These are phyloP conservation scores for Endoconidiophora laricicola DNA, from an alignment of 2,329 filamentous ascomycete genomes.

Conservation along the genomic window DNA sequence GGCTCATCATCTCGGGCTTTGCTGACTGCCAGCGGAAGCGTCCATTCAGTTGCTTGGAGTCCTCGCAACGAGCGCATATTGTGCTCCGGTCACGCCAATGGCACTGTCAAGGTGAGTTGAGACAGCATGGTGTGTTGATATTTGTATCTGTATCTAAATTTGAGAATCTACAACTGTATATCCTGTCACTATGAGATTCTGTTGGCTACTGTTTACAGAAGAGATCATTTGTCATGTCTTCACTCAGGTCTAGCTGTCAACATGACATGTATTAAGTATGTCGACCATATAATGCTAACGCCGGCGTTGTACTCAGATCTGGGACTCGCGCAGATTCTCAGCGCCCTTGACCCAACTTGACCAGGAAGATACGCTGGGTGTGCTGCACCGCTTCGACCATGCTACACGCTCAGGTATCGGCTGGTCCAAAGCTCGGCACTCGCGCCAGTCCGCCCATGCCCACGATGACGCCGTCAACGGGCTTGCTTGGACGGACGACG, in stretches of 20 bases:
- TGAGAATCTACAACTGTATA: too few relatives aligned
- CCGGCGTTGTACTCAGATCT: slow-evolving; percentile 38
- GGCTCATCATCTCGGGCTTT: slow-evolving; percentile 43
- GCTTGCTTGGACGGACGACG: slow-evolving; percentile 69
- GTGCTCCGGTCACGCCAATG: slow-evolving; percentile 71
- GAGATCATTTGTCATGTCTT: too few relatives aligned
- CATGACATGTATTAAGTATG: neutral
- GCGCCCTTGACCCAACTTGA: slow-evolving; percentile 64
- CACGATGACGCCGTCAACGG: slow-evolving; percentile 75
- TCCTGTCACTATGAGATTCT: neutral
- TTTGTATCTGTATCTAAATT: neutral
- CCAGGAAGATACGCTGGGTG: slow-evolving; percentile 64
- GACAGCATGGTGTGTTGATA: neutral
- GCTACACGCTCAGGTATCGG: slow-evolving; percentile 19
- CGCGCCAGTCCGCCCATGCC: slow-evolving; percentile 42
- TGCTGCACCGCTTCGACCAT: slow-evolving; percentile 29
- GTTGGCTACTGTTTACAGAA: too few relatives aligned
- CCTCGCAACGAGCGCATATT: slow-evolving; percentile 64
- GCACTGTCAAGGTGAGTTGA: slow-evolving; percentile 34
- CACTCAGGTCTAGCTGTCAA: neutral
- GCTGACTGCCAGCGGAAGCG: slow-evolving; percentile 49
- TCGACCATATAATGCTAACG: too few relatives aligned
- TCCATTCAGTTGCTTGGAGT: slow-evolving; percentile 64
- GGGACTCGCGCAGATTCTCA: slow-evolving; percentile 71
- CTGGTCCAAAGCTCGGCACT: slow-evolving; percentile 20